These are phyloP conservation scores for Fraxinus sp. DNA, from an alignment of 305 asterid species.

Conservation along the genomic window DNA sequence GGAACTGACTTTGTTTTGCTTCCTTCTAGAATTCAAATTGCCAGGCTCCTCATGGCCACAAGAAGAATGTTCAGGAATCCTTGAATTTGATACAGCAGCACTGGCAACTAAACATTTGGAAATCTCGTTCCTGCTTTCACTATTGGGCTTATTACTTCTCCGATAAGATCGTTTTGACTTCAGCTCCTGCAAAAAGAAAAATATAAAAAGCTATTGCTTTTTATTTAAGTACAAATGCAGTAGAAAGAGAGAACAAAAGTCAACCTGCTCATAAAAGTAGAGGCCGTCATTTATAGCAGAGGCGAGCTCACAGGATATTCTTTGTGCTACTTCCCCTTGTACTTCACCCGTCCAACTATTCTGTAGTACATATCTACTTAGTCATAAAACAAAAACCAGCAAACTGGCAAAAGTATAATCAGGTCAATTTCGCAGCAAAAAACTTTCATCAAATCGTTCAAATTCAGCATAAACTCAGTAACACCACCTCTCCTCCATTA, in stretches of 20 bases:
- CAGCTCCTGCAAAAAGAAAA: conserved; percentile 56
- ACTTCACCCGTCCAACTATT: conserved; percentile 45
- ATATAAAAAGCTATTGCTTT: neutral
- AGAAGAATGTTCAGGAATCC: conserved; percentile 43
- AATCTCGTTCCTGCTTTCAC: conserved; percentile 48
- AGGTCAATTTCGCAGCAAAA: conserved; percentile 10
- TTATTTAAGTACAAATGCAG: conserved; percentile 11
- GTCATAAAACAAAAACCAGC: conserved; percentile 10
- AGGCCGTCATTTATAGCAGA: conserved; percentile 85
- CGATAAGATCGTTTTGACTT: conserved; percentile 49
- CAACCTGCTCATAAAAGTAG: conserved; percentile 88
- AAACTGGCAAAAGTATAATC: neutral
- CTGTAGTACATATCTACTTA: conserved; percentile 40
- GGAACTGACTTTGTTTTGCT: conserved; percentile 56
- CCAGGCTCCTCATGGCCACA: conserved; percentile 53
- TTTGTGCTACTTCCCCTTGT: conserved; percentile 45
- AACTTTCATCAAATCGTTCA: neutral
- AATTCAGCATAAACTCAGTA: neutral
- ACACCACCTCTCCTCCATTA: neutral
- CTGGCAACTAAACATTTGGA: conserved; percentile 41
- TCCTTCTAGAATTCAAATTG: conserved; percentile 50
- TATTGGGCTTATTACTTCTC: conserved; percentile 40
- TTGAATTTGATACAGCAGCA: conserved; percentile 39
- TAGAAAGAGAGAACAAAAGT: conserved; percentile 26
- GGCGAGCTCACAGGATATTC: conserved; percentile 69